These are phyloP conservation scores for Populus tomentosa DNA, from an alignment of 441 rosid species.

Conservation along the genomic window DNA sequence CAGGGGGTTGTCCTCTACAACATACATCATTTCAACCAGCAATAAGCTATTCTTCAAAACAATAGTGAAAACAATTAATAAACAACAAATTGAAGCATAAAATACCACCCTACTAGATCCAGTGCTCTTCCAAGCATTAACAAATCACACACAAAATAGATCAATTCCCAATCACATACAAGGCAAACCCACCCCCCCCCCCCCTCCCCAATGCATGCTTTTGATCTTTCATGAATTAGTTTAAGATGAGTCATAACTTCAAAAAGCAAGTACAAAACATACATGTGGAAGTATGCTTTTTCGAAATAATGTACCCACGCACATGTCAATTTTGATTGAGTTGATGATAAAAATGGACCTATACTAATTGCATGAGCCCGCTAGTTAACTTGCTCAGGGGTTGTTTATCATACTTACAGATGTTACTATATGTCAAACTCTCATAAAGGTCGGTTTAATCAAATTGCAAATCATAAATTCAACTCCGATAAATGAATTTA, in stretches of 20 bases:
- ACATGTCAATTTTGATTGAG: no score
- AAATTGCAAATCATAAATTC: background rate
- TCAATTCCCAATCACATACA: background rate
- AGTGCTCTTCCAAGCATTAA: background rate
- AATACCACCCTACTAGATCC: background rate
- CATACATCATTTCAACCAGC: constrained; percentile 23
- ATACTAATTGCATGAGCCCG: background rate
- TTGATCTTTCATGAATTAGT: background rate
- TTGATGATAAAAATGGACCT: no score
- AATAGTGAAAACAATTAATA: background rate
- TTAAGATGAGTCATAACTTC: background rate
- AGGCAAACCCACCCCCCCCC: no score
- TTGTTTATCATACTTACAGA: background rate
- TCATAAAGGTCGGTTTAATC: background rate
- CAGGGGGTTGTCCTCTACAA: constrained; percentile 94
- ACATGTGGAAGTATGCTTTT: no score
- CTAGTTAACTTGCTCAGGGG: background rate
- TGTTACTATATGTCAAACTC: background rate
- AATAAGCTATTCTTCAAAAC: background rate
- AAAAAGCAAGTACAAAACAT: no score
- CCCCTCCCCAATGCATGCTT: background rate
- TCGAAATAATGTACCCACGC: no score
- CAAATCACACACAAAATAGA: background rate
- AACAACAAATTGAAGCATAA: background rate
- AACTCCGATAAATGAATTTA: background rate